These are phyloP conservation scores for Talinum fruticosum DNA, from an alignment of 148 eudicot species.

Conservation along the genomic window DNA sequence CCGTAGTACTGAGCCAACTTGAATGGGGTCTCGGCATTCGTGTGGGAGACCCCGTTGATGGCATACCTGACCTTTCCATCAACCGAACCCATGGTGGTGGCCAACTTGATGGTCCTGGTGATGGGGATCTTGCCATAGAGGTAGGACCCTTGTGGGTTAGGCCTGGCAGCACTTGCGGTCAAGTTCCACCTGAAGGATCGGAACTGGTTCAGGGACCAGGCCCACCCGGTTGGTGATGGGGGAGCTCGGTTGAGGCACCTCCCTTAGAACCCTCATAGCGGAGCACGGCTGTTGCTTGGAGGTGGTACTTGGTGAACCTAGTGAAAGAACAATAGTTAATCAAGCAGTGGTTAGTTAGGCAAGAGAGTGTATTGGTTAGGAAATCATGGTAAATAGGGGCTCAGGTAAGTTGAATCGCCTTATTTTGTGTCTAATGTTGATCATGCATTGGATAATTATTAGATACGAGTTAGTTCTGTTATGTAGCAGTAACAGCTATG, in stretches of 20 bases:
- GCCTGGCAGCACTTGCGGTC: slow-evolving; percentile 70
- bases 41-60: slow-evolving; percentile 48
- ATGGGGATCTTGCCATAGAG: slow-evolving; percentile 51
- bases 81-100: slow-evolving; percentile 30
- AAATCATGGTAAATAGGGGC: no score
- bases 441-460: no score
- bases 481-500: no score
- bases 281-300: slow-evolving; percentile 43
- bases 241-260: slow-evolving; percentile 47
- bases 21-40: slow-evolving; percentile 53
- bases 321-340: neutral
- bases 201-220: slow-evolving; percentile 47
- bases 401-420: no score
- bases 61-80: slow-evolving; percentile 58
- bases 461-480: no score
- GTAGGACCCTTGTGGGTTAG: slow-evolving; percentile 78
- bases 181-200: slow-evolving; percentile 52
- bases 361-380: no score
- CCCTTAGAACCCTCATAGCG: slow-evolving; percentile 47
- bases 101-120: slow-evolving; percentile 45
- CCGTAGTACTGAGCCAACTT: slow-evolving; percentile 64
- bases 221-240: slow-evolving; percentile 19
- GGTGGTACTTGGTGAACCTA: slow-evolving; percentile 40
- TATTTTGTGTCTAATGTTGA: no score
- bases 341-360: no score